A percentile compares a stretch with the other conserved stretches of the same genome.
phyloP scores from a whole-genome alignment of 2,329 filamentous ascomycete genomes.

The Pseudogymnoascus sp. region DNA sequence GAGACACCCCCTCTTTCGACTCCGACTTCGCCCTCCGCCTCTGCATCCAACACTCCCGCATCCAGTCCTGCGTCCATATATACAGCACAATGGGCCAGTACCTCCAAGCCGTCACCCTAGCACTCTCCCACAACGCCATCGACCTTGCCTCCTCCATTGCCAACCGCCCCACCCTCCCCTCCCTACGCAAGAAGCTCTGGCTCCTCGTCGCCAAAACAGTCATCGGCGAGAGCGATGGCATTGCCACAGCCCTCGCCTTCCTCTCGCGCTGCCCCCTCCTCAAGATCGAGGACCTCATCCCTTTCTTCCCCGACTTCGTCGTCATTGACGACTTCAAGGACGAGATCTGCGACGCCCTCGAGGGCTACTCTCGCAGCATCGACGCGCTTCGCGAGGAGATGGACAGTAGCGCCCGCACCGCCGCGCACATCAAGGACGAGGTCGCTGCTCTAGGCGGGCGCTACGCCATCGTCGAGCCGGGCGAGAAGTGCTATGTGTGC shows the following conservation, averaged over 20 bases:
- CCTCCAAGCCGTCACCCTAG: conserved; percentile 83
- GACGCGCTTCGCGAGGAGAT: conserved; percentile 85
- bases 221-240: conserved; percentile 75
- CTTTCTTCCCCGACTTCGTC: conserved; percentile 97
- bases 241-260: conserved; percentile 90
- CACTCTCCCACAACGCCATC: conserved; percentile 79
- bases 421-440: conserved; percentile 81
- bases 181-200: conserved; percentile 89
- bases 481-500: conserved; percentile 88
- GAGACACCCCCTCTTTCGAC: conserved; percentile 79
- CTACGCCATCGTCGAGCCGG: conserved; percentile 93
- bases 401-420: conserved; percentile 86
- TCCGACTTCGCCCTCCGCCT: conserved; percentile 92
- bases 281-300: conserved; percentile 92
- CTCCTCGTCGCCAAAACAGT: conserved; percentile 91
- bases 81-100: conserved; percentile 97
- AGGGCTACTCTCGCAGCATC: conserved; percentile 88
- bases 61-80: conserved; percentile 92
- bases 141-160: conserved; percentile 86
- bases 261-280: conserved; percentile 74
- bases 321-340: conserved; percentile 99
- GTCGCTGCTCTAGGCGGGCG: conserved; percentile 78
- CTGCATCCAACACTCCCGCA: conserved; percentile 88
- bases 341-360: conserved; percentile 87
- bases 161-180: conserved; percentile 69